These are phyloP conservation scores for Cryphonectria parasitica DNA, from an alignment of 2,329 filamentous ascomycete species.

Conservation along the genomic window DNA sequence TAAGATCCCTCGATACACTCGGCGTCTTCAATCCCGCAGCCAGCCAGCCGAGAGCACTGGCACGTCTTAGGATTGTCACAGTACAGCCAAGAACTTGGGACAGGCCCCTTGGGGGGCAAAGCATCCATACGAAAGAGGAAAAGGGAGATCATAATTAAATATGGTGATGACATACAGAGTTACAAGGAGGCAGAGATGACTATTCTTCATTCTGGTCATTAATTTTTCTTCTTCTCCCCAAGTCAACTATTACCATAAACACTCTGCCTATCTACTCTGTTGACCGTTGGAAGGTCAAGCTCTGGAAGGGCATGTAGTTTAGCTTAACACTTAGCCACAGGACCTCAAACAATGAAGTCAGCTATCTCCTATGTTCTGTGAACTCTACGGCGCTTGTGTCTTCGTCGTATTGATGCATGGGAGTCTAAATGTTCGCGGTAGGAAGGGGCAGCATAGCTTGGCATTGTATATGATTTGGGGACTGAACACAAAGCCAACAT, in stretches of 20 bases:
- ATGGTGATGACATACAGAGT: neutral
- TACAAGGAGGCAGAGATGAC: slow-evolving; percentile 9
- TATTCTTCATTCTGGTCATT: slow-evolving; percentile 2
- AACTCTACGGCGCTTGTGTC: neutral
- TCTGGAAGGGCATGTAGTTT: neutral
- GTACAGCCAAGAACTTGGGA: neutral
- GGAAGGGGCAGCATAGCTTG: neutral
- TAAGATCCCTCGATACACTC: slow-evolving; percentile 42
- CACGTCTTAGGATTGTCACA: neutral
- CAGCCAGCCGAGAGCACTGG: slow-evolving; percentile 40
- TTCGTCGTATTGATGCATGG: neutral
- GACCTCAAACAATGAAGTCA: neutral
- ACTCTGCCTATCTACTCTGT: neutral
- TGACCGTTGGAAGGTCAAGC: neutral
- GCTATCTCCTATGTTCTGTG: neutral
- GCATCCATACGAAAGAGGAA: slow-evolving; percentile 11
- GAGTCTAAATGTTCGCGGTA: neutral
- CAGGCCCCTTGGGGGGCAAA: neutral
- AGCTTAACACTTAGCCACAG: slow-evolving; percentile 11
- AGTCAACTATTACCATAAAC: neutral
- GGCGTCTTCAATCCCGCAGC: slow-evolving; percentile 53
- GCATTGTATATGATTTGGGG: neutral
- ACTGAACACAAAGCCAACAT: neutral
- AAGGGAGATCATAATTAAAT: neutral
- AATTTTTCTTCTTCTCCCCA: neutral